Percentiles rank a stretch among this genome's conserved stretches.
Evolutionary conservation across 2,329 filamentous ascomycete genomes (phyloP).

Genomic region (Aureobasidium sp.): DNA sequence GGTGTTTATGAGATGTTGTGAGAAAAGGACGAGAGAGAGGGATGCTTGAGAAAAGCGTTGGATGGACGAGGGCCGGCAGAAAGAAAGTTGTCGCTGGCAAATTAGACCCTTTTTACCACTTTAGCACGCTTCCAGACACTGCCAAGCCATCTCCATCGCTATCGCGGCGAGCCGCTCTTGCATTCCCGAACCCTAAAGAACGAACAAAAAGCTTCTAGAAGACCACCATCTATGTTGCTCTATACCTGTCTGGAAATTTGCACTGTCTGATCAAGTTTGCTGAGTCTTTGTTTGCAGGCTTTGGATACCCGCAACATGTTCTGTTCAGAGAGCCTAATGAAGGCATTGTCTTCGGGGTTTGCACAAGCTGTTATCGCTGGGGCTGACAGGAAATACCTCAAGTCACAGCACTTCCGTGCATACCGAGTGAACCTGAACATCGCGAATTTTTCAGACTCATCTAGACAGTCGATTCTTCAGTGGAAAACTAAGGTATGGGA

Average conservation of each 20-base stretch:
- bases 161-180: neutral
- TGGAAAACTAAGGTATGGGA: too few species aligned
- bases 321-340: too few species aligned
- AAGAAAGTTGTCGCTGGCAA: constrained; percentile 1
- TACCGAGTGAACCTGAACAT: too few species aligned
- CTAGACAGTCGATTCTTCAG: too few species aligned
- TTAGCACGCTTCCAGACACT: neutral
- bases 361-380: too few species aligned
- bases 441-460: too few species aligned
- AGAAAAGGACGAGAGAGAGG: neutral
- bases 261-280: neutral
- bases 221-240: neutral
- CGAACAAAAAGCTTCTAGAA: constrained; percentile 1
- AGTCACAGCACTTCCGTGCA: too few species aligned
- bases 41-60: constrained; percentile 7
- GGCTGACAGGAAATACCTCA: too few species aligned
- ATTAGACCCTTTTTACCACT: constrained; percentile 3
- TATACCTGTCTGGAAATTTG: neutral
- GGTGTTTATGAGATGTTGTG: neutral
- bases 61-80: neutral
- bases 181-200: neutral
- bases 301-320: too few species aligned
- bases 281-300: neutral
- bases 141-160: neutral
- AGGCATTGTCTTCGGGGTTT: too few species aligned